Evolutionary conservation across 2,329 filamentous ascomycete genomes (phyloP).

Genomic region (Cordyceps farinosa): DNA sequence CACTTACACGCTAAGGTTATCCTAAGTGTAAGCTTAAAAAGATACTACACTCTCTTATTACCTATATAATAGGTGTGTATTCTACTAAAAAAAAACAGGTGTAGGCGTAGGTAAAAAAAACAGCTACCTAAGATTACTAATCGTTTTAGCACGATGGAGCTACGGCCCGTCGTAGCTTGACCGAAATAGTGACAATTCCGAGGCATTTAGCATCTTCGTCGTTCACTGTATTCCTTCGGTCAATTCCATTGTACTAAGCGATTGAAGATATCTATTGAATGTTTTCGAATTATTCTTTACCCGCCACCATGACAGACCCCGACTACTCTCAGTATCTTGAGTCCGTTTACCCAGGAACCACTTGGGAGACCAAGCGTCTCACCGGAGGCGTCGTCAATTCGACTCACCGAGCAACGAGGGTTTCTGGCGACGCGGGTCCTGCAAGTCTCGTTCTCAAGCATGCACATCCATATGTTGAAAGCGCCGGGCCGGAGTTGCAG

Average conservation of each 20-base stretch:
- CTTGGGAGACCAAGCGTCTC: conserved; percentile 16
- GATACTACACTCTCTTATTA: background rate
- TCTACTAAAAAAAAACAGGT: too few relatives aligned
- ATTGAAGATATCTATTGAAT: too few relatives aligned
- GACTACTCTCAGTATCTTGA: conserved; percentile 19
- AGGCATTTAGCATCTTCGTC: too few relatives aligned
- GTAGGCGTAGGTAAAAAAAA: too few relatives aligned
- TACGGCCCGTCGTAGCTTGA: too few relatives aligned
- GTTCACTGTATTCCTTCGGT: too few relatives aligned
- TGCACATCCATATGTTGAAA: conserved; percentile 20
- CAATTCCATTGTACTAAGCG: too few relatives aligned
- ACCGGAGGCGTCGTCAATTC: conserved; percentile 22
- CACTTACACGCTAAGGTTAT: background rate
- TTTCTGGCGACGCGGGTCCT: conserved; percentile 11
- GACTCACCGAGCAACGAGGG: conserved; percentile 19
- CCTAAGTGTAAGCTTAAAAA: background rate
- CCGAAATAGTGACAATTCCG: too few relatives aligned
- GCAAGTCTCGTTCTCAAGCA: conserved; percentile 23
- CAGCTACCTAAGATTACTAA: too few relatives aligned
- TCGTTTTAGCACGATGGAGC: too few relatives aligned
- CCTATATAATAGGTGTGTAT: too few relatives aligned
- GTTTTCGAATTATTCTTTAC: background rate
- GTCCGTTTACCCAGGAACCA: conserved; percentile 18
- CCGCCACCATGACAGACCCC: background rate
- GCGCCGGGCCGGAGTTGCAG: conserved; percentile 17